Evolutionary conservation across 805 yeast species (phyloP).

Genomic region (Saccharomycopsis sp.): DNA sequence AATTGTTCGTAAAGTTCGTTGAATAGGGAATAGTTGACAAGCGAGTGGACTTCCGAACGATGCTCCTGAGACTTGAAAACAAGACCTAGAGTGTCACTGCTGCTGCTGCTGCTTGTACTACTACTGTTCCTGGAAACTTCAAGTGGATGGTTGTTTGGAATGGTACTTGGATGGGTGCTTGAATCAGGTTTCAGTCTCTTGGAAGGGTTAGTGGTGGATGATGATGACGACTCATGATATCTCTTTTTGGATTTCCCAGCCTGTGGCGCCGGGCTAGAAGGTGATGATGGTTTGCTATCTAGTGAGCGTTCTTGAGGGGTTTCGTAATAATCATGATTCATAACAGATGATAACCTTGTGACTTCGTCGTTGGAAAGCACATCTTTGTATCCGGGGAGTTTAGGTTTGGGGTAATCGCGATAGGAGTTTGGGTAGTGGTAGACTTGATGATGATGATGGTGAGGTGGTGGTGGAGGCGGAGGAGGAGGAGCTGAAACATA

Average conservation of each 20-base stretch:
- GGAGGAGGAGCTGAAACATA: too few relatives aligned
- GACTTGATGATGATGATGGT: not conserved
- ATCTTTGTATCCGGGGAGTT: slow-evolving; percentile 5
- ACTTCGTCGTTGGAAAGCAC: slow-evolving; percentile 7
- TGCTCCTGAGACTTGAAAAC: not conserved
- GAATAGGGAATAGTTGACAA: slow-evolving; percentile 4
- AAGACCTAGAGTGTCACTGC: too few relatives aligned
- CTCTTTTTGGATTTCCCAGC: too few relatives aligned
- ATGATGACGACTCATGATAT: too few relatives aligned
- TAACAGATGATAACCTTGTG: too few relatives aligned
- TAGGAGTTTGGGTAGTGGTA: not conserved
- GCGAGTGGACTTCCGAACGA: not conserved
- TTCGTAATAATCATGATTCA: too few relatives aligned
- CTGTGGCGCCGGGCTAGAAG: slow-evolving; percentile 3
- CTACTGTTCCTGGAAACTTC: not conserved
- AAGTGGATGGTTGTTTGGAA: not conserved
- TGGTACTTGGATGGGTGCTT: slow-evolving; percentile 11
- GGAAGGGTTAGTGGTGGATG: too few relatives aligned
- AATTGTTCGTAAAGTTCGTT: slow-evolving; percentile 43
- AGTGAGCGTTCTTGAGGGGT: too few relatives aligned
- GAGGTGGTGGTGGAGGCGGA: not conserved
- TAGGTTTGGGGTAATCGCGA: not conserved
- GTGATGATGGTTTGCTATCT: too few relatives aligned
- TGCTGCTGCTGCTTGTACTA: too few relatives aligned
- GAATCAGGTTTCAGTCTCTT: too few relatives aligned